A percentile compares a stretch with the other conserved stretches of the same genome.
phyloP scores from a whole-genome alignment of 768 basidiomycete genomes.

The Coprinopsis marcescibilis region DNA sequence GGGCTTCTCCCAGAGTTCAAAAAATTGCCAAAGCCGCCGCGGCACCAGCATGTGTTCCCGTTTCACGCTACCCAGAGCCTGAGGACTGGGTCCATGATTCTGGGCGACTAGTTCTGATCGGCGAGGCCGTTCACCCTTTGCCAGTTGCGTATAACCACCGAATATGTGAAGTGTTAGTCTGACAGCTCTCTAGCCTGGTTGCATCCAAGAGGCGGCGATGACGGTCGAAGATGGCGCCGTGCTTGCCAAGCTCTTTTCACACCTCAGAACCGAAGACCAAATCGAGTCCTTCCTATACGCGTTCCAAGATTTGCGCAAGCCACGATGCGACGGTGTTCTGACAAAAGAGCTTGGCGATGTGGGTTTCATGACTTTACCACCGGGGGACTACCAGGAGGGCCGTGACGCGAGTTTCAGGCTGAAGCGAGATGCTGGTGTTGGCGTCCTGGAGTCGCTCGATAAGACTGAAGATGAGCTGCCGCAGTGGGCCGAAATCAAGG shows the following conservation, averaged over 20 bases:
- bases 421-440: slow-evolving; percentile 22
- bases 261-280: slow-evolving; percentile 42
- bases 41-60: slow-evolving; percentile 29
- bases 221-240: slow-evolving; percentile 59
- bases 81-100: slow-evolving; percentile 47
- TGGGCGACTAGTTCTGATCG: slow-evolving; percentile 43
- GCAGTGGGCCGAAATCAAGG: slow-evolving; percentile 44
- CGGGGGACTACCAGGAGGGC: slow-evolving; percentile 32
- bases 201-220: slow-evolving; percentile 43
- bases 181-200: slow-evolving; percentile 35
- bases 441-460: slow-evolving; percentile 15
- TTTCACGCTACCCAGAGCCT: slow-evolving; percentile 33
- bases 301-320: slow-evolving; percentile 49
- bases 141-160: slow-evolving; percentile 27
- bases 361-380: slow-evolving; percentile 38
- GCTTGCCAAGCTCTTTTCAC: slow-evolving; percentile 55
- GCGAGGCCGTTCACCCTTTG: slow-evolving; percentile 51
- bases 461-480: slow-evolving; percentile 16
- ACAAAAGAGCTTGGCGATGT: slow-evolving; percentile 40
- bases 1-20: slow-evolving; percentile 22
- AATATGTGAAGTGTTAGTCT: neutral
- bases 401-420: slow-evolving; percentile 37
- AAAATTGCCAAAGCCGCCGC: slow-evolving; percentile 32
- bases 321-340: slow-evolving; percentile 36
- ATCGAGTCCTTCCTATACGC: slow-evolving; percentile 46